These are phyloP conservation scores for Penicillium psychrosexuale DNA, from an alignment of 2,329 filamentous ascomycete genomes.

Conservation along the genomic window DNA sequence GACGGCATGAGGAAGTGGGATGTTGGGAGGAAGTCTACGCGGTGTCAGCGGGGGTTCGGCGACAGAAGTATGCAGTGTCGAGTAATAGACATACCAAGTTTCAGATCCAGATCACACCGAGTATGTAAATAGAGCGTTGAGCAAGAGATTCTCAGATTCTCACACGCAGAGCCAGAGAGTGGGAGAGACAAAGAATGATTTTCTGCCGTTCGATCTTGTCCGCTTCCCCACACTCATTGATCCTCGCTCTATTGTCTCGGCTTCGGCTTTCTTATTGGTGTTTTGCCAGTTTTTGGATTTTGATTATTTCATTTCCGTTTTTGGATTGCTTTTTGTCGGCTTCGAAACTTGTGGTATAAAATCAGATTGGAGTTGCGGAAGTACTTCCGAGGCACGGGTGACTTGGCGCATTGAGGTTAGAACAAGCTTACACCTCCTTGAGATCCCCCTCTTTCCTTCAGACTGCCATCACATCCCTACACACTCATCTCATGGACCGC, in stretches of 20 bases:
- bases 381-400: conserved; percentile 31
- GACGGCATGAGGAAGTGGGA: conserved; percentile 53
- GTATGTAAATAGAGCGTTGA: background rate
- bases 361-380: conserved; percentile 18
- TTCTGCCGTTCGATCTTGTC: conserved; percentile 27
- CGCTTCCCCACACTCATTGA: conserved; percentile 28
- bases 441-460: conserved; percentile 13
- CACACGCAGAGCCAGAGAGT: conserved; percentile 12
- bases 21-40: conserved; percentile 6
- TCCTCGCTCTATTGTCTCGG: conserved; percentile 13
- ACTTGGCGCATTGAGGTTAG: conserved; percentile 44
- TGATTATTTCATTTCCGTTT: background rate
- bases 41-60: background rate
- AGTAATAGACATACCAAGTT: background rate
- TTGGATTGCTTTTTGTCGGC: background rate
- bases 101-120: background rate
- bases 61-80: background rate
- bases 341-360: conserved; percentile 7
- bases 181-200: conserved; percentile 25
- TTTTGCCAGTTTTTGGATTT: conserved; percentile 8
- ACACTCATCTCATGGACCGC: conserved; percentile 11
- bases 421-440: conserved; percentile 23
- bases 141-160: background rate
- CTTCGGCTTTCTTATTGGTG: conserved; percentile 3
- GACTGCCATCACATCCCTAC: conserved; percentile 5